Evolutionary conservation across 495 filamentous ascomycete genomes (phyloP).

Genomic region (Penicillium riverlandense): DNA sequence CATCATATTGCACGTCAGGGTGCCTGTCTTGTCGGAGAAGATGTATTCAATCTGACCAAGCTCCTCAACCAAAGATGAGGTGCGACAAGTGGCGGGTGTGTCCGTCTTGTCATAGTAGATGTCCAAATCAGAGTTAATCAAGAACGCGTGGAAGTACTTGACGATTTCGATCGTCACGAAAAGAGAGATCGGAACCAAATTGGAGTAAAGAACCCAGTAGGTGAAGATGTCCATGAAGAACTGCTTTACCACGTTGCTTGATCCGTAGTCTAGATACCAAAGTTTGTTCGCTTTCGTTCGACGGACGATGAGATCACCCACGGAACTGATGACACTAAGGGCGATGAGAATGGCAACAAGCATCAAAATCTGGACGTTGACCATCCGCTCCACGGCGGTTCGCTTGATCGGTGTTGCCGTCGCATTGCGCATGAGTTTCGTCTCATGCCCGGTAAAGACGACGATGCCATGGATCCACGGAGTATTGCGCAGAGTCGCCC

Average conservation of each 20-base stretch:
- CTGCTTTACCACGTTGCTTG: slow-evolving; percentile 56
- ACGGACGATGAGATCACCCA: slow-evolving; percentile 81
- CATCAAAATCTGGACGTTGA: slow-evolving; percentile 90
- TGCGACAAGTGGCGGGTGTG: slow-evolving; percentile 91
- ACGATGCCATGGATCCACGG: slow-evolving; percentile 97
- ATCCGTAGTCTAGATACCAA: slow-evolving; percentile 61
- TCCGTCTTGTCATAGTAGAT: slow-evolving; percentile 97
- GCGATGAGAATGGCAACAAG: slow-evolving; percentile 76
- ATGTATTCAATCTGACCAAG: slow-evolving; percentile 97
- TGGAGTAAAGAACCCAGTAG: slow-evolving; percentile 98
- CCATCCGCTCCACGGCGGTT: slow-evolving; percentile 85
- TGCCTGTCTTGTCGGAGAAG: slow-evolving; percentile 98
- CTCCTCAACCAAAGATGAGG: slow-evolving; percentile 94
- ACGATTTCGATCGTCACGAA: slow-evolving; percentile 98
- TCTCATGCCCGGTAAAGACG: slow-evolving; percentile 97
- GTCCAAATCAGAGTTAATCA: slow-evolving; percentile 95
- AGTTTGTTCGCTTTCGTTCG: slow-evolving; percentile 51
- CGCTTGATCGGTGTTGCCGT: slow-evolving; percentile 97
- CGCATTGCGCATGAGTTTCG: slow-evolving; percentile 98
- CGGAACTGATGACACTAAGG: slow-evolving; percentile 81
- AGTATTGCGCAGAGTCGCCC: slow-evolving; percentile 91
- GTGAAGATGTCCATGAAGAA: slow-evolving; percentile 96
- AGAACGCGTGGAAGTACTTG: slow-evolving; percentile 94
- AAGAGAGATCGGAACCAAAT: slow-evolving; percentile 91
- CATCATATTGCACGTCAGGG: slow-evolving; percentile 98